These are phyloP conservation scores for Hyaloscypha hepaticicola DNA, from an alignment of 495 filamentous ascomycete genomes.

Conservation along the genomic window DNA sequence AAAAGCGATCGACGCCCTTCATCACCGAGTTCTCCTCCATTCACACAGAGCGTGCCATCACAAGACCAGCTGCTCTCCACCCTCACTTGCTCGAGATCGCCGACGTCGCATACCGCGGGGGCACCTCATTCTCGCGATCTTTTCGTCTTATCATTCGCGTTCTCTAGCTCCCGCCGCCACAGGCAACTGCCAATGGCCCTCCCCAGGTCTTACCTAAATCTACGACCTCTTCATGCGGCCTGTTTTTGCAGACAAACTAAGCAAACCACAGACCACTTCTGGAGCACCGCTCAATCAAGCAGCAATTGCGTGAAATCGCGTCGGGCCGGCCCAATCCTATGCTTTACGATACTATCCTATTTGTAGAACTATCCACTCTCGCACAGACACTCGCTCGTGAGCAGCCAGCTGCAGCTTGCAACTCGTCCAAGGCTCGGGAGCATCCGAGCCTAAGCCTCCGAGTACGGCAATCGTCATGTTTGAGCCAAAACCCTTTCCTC, in stretches of 20 bases:
- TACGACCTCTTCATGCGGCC: background rate
- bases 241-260: too few species aligned
- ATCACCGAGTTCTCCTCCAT: background rate
- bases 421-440: background rate
- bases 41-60: background rate
- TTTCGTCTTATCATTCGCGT: background rate
- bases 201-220: background rate
- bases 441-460: background rate
- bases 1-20: background rate
- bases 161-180: background rate
- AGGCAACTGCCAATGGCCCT: background rate
- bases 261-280: background rate
- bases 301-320: background rate
- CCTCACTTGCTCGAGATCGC: background rate
- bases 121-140: background rate
- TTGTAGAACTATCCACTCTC: background rate
- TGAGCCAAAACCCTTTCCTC: background rate
- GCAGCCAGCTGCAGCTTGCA: background rate
- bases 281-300: background rate
- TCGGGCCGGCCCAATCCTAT: background rate
- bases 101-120: background rate
- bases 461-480: background rate
- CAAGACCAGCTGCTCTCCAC: background rate
- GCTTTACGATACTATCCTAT: too few species aligned
- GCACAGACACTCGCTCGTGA: background rate